phyloP scores from a whole-genome alignment of 2,329 filamentous ascomycete genomes.

The Pseudocercospora musae region DNA sequence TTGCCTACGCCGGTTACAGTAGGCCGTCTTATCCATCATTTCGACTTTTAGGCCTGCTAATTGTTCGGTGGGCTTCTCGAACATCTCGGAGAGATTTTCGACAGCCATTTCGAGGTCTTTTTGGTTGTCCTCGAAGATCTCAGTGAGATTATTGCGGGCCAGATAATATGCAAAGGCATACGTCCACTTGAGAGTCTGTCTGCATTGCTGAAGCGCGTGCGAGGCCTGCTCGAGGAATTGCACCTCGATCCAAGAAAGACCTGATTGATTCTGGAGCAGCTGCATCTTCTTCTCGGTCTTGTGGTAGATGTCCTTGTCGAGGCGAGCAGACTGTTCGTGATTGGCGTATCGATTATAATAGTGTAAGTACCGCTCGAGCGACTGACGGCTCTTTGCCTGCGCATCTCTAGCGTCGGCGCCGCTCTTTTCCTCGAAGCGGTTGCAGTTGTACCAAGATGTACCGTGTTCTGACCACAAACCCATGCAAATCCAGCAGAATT shows the following conservation, averaged over 20 bases:
- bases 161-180: conserved; percentile 98
- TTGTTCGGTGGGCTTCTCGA: conserved; percentile 91
- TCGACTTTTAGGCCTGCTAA: conserved; percentile 86
- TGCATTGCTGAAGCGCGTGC: conserved; percentile 88
- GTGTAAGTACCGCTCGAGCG: conserved; percentile 91
- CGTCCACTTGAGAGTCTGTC: conserved; percentile 99
- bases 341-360: conserved; percentile 99
- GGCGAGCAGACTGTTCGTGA: conserved; percentile 93
- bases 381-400: conserved; percentile 85
- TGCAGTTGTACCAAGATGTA: conserved; percentile 99
- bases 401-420: conserved; percentile 85
- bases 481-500: conserved; percentile 99
- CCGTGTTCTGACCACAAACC: conserved; percentile 97
- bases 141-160: conserved; percentile 89
- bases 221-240: conserved; percentile 94
- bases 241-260: conserved; percentile 98
- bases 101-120: conserved; percentile 97
- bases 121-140: conserved; percentile 98
- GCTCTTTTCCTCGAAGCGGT: conserved; percentile 93
- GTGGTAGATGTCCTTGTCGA: conserved; percentile 91
- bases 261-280: conserved; percentile 85
- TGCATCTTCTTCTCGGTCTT: conserved; percentile 99
- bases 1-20: conserved; percentile 87
- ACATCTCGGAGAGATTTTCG: conserved; percentile 97
- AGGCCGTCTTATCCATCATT: conserved; percentile 97